These are phyloP conservation scores for Amylocystis lapponica DNA, from an alignment of 768 basidiomycete species.

Conservation along the genomic window DNA sequence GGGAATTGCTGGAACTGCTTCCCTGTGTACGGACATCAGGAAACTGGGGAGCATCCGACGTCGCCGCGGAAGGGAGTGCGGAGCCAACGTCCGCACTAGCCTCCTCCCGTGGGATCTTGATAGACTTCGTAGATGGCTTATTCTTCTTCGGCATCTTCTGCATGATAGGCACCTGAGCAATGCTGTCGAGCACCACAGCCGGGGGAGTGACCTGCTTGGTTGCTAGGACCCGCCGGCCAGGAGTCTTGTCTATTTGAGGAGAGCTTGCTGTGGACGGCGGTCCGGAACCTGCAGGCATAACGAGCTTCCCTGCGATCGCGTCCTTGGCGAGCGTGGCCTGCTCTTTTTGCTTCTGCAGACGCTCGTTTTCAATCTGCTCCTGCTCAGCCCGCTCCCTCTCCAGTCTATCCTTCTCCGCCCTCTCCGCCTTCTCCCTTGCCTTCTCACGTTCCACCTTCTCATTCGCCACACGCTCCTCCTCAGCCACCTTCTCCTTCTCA, in stretches of 20 bases:
- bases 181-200: conserved; percentile 21
- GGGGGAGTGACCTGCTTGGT: conserved; percentile 20
- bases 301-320: too few relatives aligned
- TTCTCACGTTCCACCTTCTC: conserved; percentile 31
- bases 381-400: conserved; percentile 32
- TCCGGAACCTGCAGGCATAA: conserved; percentile 11
- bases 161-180: conserved; percentile 62
- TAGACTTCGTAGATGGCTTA: conserved; percentile 56
- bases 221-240: too few relatives aligned
- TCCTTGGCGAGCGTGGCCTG: conserved; percentile 15
- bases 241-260: not conserved
- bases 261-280: conserved; percentile 2
- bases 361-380: conserved; percentile 21
- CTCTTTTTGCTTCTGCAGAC: conserved; percentile 23
- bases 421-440: conserved; percentile 32
- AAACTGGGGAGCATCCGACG: conserved; percentile 42
- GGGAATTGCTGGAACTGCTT: conserved; percentile 50
- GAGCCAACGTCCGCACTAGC: conserved; percentile 39
- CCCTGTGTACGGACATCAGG: conserved; percentile 31
- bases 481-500: conserved; percentile 33
- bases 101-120: conserved; percentile 58
- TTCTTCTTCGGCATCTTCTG: conserved; percentile 84
- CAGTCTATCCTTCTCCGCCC: too few relatives aligned
- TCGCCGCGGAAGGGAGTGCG: conserved; percentile 37
- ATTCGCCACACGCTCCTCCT: conserved; percentile 32